A percentile compares a stretch with the other conserved stretches of the same genome.
phyloP scores from a whole-genome alignment of 441 rosid species.

The Populus hybrid region DNA sequence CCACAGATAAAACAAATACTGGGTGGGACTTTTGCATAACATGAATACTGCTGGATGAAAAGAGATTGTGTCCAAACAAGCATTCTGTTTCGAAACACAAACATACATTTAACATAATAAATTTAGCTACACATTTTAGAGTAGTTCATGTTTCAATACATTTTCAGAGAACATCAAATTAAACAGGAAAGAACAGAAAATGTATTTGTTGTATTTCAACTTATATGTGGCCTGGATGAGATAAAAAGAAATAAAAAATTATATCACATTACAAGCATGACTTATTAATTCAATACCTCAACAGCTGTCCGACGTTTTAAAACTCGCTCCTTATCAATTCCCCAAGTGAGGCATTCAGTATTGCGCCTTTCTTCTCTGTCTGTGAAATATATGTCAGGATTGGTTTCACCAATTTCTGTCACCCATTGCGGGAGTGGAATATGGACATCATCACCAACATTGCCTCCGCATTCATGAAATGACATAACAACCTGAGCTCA shows the following conservation, averaged over 20 bases:
- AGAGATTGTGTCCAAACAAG: neutral
- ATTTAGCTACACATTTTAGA: neutral
- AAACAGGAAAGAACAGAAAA: neutral
- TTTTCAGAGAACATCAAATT: neutral
- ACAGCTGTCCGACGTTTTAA: slow-evolving; percentile 91
- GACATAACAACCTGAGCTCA: slow-evolving; percentile 86
- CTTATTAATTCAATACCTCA: slow-evolving; percentile 59
- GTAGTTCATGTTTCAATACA: neutral
- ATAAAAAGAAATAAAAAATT: neutral
- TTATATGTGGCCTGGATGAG: neutral
- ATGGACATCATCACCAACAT: slow-evolving; percentile 96
- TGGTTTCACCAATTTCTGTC: slow-evolving; percentile 88
- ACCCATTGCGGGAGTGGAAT: slow-evolving; percentile 99
- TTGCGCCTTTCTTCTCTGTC: slow-evolving; percentile 97
- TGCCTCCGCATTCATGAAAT: slow-evolving; percentile 99
- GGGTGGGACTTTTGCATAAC: neutral
- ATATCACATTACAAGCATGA: slow-evolving; percentile 17
- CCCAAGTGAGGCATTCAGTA: slow-evolving; percentile 98
- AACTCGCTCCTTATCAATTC: slow-evolving; percentile 86
- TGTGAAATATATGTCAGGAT: slow-evolving; percentile 91
- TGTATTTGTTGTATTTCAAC: neutral
- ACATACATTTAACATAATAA: neutral
- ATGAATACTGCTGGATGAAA: neutral
- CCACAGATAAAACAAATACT: no score
- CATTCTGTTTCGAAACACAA: neutral